These are phyloP conservation scores for Eucalyptus curtisii DNA, from an alignment of 345 rosid species.

Conservation along the genomic window DNA sequence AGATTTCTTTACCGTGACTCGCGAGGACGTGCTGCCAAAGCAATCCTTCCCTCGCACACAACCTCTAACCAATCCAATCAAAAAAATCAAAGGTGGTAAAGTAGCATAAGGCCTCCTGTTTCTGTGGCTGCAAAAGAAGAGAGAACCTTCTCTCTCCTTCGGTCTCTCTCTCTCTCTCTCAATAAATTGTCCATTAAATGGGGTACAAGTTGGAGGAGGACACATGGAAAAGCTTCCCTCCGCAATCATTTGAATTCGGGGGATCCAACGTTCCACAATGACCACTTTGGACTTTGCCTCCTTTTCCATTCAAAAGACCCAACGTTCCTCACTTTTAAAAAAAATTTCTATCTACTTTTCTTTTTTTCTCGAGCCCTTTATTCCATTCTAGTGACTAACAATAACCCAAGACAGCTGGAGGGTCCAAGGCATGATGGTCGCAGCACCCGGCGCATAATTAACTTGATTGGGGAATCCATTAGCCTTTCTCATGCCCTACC, in stretches of 20 bases:
- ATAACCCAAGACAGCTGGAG: background rate
- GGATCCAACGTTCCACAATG: constrained; percentile 24
- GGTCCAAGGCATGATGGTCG: background rate
- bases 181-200: constrained; percentile 5
- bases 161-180: background rate
- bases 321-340: background rate
- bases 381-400: background rate
- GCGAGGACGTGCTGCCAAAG: background rate
- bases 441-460: background rate
- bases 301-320: constrained; percentile 3
- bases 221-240: background rate
- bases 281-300: constrained; percentile 2
- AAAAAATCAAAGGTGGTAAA: background rate
- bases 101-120: background rate
- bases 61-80: background rate
- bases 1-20: background rate
- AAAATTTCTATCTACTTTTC: background rate
- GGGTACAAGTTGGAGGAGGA: background rate
- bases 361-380: background rate
- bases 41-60: background rate
- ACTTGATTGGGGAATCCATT: background rate
- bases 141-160: background rate
- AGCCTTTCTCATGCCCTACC: background rate
- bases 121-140: background rate
- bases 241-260: constrained; percentile 18